These are phyloP conservation scores for Harringtonia aguacate DNA, from an alignment of 2,329 filamentous ascomycete species.

Conservation along the genomic window DNA sequence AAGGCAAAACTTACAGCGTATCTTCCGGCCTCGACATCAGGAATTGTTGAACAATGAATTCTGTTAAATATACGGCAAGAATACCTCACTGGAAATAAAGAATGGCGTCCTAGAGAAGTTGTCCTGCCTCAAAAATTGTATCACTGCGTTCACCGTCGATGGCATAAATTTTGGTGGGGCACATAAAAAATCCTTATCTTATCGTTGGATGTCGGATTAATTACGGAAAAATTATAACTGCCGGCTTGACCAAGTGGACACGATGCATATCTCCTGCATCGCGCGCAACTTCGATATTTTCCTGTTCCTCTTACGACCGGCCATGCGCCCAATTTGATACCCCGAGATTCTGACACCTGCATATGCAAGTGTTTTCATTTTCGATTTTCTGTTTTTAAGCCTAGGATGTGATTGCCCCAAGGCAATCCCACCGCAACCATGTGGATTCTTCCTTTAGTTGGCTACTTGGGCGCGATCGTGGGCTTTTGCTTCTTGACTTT, in stretches of 20 bases:
- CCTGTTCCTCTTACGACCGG: background rate
- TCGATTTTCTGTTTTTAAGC: too few species aligned
- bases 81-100: too few species aligned
- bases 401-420: slow-evolving; percentile 1
- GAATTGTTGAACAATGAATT: too few species aligned
- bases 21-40: slow-evolving; percentile 99
- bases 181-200: too few species aligned
- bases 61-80: too few species aligned
- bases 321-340: too few species aligned
- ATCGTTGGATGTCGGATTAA: background rate
- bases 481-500: slow-evolving; percentile 93
- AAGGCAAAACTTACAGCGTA: slow-evolving; percentile 59
- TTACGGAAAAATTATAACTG: background rate
- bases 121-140: too few species aligned
- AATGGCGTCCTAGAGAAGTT: too few species aligned
- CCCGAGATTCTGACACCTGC: too few species aligned
- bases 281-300: background rate
- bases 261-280: background rate
- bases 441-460: slow-evolving; percentile 92
- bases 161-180: too few species aligned
- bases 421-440: slow-evolving; percentile 38
- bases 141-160: too few species aligned
- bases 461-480: slow-evolving; percentile 75
- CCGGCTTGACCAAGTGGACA: background rate
- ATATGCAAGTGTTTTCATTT: background rate